Evolutionary conservation across 2,329 filamentous ascomycete genomes (phyloP), one percentile per base, ranked within the genome.

Genomic region (Elsinoe arachidis): DNA sequence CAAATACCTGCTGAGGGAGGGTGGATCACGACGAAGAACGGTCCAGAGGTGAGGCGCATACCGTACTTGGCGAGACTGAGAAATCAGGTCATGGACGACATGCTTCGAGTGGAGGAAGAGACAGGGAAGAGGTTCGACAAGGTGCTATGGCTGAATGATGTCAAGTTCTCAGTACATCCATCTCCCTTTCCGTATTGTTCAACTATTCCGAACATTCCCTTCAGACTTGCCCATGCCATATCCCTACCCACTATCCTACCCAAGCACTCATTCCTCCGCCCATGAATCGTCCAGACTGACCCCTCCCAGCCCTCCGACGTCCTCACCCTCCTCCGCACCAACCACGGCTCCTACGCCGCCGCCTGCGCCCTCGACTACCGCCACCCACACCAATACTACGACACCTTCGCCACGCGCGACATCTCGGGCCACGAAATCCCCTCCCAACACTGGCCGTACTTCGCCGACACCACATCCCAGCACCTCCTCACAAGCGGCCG

Each of bases 41-140:
- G 78, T 0, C 73, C 71, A 59, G 82, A 85, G 64, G 67, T 85
- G 59, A 73, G 86, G 51, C 76, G 86, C 17, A 88, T 90, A 60
- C 85, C 85, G 1, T 88, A 85, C 66, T 72, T 90, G 17, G 79
- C 87, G 1, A 76, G 72, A 23, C 64, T 87, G 58, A 77, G 87
- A 39, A 90, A 90, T 67, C 68, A 73, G 61, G 81, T 80, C n/a
- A 69, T 90, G 62, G 69, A 78, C 59, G 83, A 84, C 7, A 65
- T 89, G 61, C 66, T 77, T 26, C 74, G 78, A 15, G 65, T 85
- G 44, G 67, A 73, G 9, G 69, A 72, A 17, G 39, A 58, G 49
- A 68, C 77, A 55, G 82, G 81, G 3, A 68, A 74, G n/a, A 72
- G 46, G 14, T 84, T 83, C 64, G 81, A 84, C 62, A 80, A 76